Conservation (phyloP, 1,284 basidiomycete species). For the Sanghuangporus sanghuang region DNA sequence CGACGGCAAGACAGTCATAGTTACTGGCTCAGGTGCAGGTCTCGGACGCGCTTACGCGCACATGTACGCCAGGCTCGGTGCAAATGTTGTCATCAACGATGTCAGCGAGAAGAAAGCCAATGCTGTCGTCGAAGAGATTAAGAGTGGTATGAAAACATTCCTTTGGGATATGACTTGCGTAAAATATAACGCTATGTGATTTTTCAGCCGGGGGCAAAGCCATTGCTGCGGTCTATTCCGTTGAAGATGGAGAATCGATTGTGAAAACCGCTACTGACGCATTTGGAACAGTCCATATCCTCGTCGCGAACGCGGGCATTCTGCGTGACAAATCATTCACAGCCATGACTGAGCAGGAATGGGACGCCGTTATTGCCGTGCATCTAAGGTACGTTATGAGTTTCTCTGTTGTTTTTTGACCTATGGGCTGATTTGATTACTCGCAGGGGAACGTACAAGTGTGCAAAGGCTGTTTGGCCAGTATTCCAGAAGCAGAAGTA, state of each 20-base stretch:
- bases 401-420: neutral
- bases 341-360: constrained; percentile 87
- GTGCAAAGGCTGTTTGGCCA: constrained; percentile 94
- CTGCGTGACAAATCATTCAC: constrained; percentile 89
- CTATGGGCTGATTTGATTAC: neutral
- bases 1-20: constrained; percentile 87
- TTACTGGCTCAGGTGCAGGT: constrained; percentile 93
- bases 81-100: constrained; percentile 97
- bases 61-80: constrained; percentile 88
- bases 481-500: constrained; percentile 97
- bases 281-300: constrained; percentile 86
- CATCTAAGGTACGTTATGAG: constrained; percentile 60
- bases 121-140: constrained; percentile 84
- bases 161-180: neutral
- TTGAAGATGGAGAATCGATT: constrained; percentile 88
- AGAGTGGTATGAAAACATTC: constrained; percentile 47
- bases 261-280: constrained; percentile 85
- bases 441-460: constrained; percentile 37
- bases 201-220: constrained; percentile 82
- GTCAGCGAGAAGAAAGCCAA: constrained; percentile 83
- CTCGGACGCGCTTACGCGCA: constrained; percentile 90
- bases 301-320: constrained; percentile 95
- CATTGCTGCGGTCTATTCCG: constrained; percentile 78
- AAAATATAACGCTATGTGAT: neutral
- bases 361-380: constrained; percentile 89